A percentile compares a stretch with the other conserved stretches of the same genome.
Conservation (phyloP, 2,329 filamentous ascomycete genomes). For the Ambrosiella cleistominuta region DNA sequence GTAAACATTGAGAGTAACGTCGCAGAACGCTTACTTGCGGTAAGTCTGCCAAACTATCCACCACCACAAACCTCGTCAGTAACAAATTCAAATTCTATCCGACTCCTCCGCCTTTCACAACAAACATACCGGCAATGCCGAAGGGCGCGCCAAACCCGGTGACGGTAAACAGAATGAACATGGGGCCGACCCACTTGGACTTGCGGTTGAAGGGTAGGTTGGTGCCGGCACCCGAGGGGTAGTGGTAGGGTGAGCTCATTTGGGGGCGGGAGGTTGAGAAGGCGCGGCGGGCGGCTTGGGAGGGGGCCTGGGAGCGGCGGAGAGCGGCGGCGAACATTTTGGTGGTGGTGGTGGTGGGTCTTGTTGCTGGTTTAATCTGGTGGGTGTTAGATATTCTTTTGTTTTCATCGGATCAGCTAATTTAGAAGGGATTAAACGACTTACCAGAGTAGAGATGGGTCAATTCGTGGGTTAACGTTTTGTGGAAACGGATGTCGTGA, state of each 20-base stretch:
- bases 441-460: conserved; percentile 5
- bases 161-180: conserved; percentile 60
- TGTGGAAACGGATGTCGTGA: neutral
- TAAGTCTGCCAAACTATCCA: conserved; percentile 32
- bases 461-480: neutral
- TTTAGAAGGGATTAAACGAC: neutral
- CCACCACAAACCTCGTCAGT: neutral
- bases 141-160: conserved; percentile 44
- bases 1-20: neutral
- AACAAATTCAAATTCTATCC: neutral
- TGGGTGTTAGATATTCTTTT: neutral
- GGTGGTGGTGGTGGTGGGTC: neutral
- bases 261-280: conserved; percentile 83
- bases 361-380: neutral
- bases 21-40: conserved; percentile 20
- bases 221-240: conserved; percentile 84
- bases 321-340: conserved; percentile 64
- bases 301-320: conserved; percentile 37
- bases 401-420: neutral
- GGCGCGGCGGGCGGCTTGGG: conserved; percentile 63
- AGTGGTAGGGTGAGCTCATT: conserved; percentile 87
- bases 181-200: conserved; percentile 64
- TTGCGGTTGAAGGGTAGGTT: conserved; percentile 96
- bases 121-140: conserved; percentile 40
- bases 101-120: neutral